These are phyloP conservation scores for Hansenula sp. DNA, from an alignment of 1,139 yeast species.

Conservation along the genomic window DNA sequence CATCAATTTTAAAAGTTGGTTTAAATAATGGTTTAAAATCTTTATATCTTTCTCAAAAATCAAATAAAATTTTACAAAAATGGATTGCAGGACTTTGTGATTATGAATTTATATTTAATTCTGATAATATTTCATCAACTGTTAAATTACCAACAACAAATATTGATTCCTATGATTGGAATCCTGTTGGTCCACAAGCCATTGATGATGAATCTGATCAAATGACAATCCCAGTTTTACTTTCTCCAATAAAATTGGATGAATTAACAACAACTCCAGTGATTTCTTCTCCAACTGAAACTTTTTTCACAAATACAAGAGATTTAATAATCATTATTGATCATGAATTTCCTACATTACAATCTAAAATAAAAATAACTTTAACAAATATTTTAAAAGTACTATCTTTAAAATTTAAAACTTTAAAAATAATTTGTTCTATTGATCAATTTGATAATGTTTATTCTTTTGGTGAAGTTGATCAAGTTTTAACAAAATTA, in stretches of 20 bases:
- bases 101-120: constrained; percentile 24
- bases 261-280: constrained; percentile 17
- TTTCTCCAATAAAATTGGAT: constrained; percentile 24
- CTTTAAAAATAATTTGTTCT: constrained; percentile 6
- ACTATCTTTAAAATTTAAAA: constrained; percentile 19
- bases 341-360: constrained; percentile 18
- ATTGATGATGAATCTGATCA: constrained; percentile 7
- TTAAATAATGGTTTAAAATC: constrained; percentile 11
- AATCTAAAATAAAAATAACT: constrained; percentile 14
- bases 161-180: not conserved
- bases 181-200: not conserved
- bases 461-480: constrained; percentile 5
- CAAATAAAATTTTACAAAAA: constrained; percentile 26
- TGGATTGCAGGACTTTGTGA: constrained; percentile 33
- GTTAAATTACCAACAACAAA: constrained; percentile 18
- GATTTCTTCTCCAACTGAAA: constrained; percentile 14
- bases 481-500: constrained; percentile 4
- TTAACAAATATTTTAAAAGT: constrained; percentile 30
- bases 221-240: constrained; percentile 21
- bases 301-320: constrained; percentile 5
- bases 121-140: constrained; percentile 26
- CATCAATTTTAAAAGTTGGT: constrained; percentile 13
- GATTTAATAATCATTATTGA: constrained; percentile 26
- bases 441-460: not conserved
- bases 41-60: constrained; percentile 21